phyloP scores from a whole-genome alignment of 2,329 filamentous ascomycete genomes.

The Colletotrichum liriopes region DNA sequence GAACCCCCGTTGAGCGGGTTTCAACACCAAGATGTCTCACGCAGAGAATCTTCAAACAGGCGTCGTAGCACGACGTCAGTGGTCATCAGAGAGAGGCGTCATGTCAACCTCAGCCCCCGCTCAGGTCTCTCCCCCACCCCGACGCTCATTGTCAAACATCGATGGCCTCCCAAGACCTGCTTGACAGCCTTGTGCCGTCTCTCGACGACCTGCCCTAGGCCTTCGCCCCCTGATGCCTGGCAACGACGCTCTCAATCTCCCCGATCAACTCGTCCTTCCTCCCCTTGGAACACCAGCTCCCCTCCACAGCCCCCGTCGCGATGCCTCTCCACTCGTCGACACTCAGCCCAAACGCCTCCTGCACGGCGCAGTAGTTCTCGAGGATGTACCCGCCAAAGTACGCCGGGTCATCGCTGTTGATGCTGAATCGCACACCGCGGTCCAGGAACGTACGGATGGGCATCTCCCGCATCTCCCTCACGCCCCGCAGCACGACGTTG shows the following conservation, averaged over 20 bases:
- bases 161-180: not conserved
- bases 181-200: not conserved
- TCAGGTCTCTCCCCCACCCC: not conserved
- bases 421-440: constrained; percentile 75
- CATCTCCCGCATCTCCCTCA: constrained; percentile 50
- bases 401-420: constrained; percentile 83
- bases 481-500: constrained; percentile 52
- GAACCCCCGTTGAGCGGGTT: not conserved
- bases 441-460: constrained; percentile 77
- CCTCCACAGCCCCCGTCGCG: constrained; percentile 72
- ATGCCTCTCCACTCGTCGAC: constrained; percentile 78
- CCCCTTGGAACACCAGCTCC: constrained; percentile 74
- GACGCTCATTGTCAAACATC: not conserved
- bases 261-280: constrained; percentile 73
- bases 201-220: not conserved
- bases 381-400: constrained; percentile 84
- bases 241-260: constrained; percentile 55
- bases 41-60: not conserved
- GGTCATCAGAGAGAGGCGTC: not conserved
- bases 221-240: constrained; percentile 10
- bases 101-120: not conserved
- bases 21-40: not conserved
- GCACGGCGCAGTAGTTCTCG: constrained; percentile 83
- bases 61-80: not conserved
- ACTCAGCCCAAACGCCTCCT: constrained; percentile 77